These are phyloP conservation scores for Phoma herbarum DNA, from an alignment of 2,329 filamentous ascomycete species.

Conservation along the genomic window DNA sequence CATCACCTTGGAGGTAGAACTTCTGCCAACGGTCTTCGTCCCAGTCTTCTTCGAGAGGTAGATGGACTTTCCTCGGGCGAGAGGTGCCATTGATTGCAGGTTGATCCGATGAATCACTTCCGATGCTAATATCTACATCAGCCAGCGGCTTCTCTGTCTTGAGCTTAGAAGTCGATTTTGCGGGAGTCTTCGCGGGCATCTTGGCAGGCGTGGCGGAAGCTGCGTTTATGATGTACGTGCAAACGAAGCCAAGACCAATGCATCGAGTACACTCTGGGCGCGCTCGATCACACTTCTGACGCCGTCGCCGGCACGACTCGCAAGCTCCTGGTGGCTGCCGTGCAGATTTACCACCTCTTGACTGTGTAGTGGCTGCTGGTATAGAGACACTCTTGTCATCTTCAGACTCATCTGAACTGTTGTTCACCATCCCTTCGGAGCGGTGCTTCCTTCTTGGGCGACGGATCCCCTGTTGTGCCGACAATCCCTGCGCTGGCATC, in stretches of 20 bases:
- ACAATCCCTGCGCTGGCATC: not conserved
- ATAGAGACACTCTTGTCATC: not conserved
- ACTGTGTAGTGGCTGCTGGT: not conserved
- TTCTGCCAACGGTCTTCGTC: slow-evolving; percentile 1
- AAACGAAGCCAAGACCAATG: slow-evolving; percentile 53
- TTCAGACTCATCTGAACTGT: slow-evolving; percentile 13
- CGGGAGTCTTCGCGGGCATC: not conserved
- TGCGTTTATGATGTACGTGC: not conserved
- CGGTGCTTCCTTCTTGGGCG: not conserved
- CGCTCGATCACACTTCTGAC: slow-evolving; percentile 68
- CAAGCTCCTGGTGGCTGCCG: slow-evolving; percentile 11
- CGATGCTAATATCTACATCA: not conserved
- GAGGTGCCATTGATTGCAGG: not conserved
- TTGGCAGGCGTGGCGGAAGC: not conserved
- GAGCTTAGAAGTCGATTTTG: too few species aligned
- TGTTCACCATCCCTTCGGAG: slow-evolving; percentile 2
- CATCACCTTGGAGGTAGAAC: not conserved
- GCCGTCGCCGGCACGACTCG: slow-evolving; percentile 9
- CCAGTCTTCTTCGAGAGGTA: slow-evolving; percentile 5
- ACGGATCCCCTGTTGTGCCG: not conserved
- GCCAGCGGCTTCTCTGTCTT: not conserved
- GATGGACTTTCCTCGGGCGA: not conserved
- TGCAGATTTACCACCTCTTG: not conserved
- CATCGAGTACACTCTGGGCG: slow-evolving; percentile 77
- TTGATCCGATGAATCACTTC: not conserved